Base-by-base conservation (phyloP, 2,329 filamentous ascomycete genomes). In the Lecanicillium sp. region DNA sequence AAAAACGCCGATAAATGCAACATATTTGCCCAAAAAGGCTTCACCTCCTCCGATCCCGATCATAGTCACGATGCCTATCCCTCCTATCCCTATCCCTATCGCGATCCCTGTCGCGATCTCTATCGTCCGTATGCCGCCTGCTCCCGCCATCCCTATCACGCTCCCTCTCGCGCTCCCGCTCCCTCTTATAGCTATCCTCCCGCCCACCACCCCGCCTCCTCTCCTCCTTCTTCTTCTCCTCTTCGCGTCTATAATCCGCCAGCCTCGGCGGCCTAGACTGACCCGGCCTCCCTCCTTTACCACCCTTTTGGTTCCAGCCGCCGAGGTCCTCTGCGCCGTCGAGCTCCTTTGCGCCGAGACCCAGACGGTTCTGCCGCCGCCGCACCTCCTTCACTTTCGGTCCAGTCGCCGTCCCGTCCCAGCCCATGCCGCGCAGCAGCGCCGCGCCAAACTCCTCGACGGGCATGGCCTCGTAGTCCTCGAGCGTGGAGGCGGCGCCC, bases 361-460 rank as follows among this genome's bases (percentile, higher is more conserved):
- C 92, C 9, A 97, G 69, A 40, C 94, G 73, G 42, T 87, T 87
- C 13, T 87, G 82, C 36, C 89, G 77, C 37, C 80, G 73, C 54
- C 84, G 81, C 45, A 77, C 81, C 27, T 79, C 69, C 48, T 84
- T 84, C 5, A 64, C 58, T 33, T 62, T 69, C 3, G 67, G 59
- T 2, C 69, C 72, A 33, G 68, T 63, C 44, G 71, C 66, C 39
- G 79, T 74, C 59, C 64, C 82, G 68, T 96, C 88, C 89, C 90
- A 96, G 8, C 92, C 92, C 85, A 97, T 96, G 9, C 89, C 88
- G 22, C 89, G 79, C 27, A 98, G 71, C 46, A 97, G 71, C 1
- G 89, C 88, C 14, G 88, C 84, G 7, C 92, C 92, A 48, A 97
- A 98, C 51, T 96, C 88, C 49, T 96, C 90, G 13, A 97, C 87